phyloP scores from a whole-genome alignment of 1,284 basidiomycete genomes.

The Tylopilus sp. region DNA sequence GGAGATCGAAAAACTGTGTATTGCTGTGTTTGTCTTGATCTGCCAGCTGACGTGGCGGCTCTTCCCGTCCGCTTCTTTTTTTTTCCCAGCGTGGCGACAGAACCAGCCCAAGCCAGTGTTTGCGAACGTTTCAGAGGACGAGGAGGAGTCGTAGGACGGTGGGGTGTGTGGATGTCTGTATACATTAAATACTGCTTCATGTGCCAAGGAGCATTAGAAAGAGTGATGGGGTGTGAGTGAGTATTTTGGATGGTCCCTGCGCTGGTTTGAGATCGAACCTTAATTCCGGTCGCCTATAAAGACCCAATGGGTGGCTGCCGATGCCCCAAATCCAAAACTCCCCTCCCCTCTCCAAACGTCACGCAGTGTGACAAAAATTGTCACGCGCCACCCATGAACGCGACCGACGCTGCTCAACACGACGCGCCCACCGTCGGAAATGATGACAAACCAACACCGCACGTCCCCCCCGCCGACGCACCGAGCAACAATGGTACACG shows the following conservation, averaged over 20 bases:
- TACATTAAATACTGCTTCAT: constrained; percentile 9
- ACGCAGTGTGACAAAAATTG: constrained; percentile 50
- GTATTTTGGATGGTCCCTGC: constrained; percentile 54
- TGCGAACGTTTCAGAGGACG: constrained; percentile 50
- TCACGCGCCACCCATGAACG: constrained; percentile 58
- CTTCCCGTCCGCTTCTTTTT: constrained; percentile 48
- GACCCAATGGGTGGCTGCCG: constrained; percentile 63
- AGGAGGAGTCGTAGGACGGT: constrained; percentile 53
- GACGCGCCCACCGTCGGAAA: constrained; percentile 30
- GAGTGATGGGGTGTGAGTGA: constrained; percentile 34
- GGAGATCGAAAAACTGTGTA: constrained; percentile 41
- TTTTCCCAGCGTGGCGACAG: constrained; percentile 71
- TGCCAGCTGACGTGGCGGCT: constrained; percentile 63
- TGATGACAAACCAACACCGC: constrained; percentile 34
- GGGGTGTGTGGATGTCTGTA: constrained; percentile 27
- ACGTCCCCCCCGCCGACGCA: constrained; percentile 34
- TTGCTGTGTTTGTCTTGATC: constrained; percentile 49
- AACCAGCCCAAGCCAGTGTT: constrained; percentile 83
- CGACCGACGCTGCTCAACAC: constrained; percentile 44
- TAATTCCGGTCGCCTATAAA: constrained; percentile 76
- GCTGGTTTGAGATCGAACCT: constrained; percentile 72
- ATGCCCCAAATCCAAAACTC: constrained; percentile 70
- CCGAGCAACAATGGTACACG: constrained; percentile 38
- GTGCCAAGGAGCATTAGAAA: constrained; percentile 7
- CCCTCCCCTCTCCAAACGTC: constrained; percentile 48